These are phyloP conservation scores for Melastoma malabathricum DNA, from an alignment of 345 rosid species.

Conservation along the genomic window DNA sequence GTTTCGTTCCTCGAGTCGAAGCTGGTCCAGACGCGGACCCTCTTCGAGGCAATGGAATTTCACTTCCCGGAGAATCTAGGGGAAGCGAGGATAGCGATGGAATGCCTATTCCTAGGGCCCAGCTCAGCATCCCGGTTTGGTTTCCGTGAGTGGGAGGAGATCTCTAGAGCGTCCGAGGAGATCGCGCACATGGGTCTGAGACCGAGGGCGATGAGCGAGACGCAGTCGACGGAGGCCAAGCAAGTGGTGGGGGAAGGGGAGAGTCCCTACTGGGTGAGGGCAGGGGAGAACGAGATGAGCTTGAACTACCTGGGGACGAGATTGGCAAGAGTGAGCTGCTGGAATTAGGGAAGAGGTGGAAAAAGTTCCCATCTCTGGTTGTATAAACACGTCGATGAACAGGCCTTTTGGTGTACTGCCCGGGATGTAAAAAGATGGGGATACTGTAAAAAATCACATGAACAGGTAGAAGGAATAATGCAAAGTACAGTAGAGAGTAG, in stretches of 20 bases:
- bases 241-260: slow-evolving; percentile 23
- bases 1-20: slow-evolving; percentile 13
- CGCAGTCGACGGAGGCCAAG: slow-evolving; percentile 15
- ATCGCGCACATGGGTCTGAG: slow-evolving; percentile 12
- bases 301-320: slow-evolving; percentile 19
- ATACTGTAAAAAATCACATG: neutral
- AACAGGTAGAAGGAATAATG: neutral
- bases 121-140: slow-evolving; percentile 9
- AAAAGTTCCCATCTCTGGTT: no score
- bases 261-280: slow-evolving; percentile 13
- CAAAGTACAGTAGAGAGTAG: neutral
- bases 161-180: neutral
- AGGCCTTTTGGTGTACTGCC: neutral
- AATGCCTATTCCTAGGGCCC: slow-evolving; percentile 23
- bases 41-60: slow-evolving; percentile 22
- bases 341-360: slow-evolving; percentile 9
- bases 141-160: slow-evolving; percentile 9
- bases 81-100: slow-evolving; percentile 35
- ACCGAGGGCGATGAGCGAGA: slow-evolving; percentile 13
- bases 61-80: slow-evolving; percentile 13
- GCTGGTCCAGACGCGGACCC: slow-evolving; percentile 13
- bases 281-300: slow-evolving; percentile 19
- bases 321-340: slow-evolving; percentile 21
- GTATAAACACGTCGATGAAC: no score
- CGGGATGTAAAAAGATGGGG: neutral